A percentile compares a stretch with the other conserved stretches of the same genome.
phyloP scores from a whole-genome alignment of 805 yeast species.

The Hanseniaspora occidentalis region DNA sequence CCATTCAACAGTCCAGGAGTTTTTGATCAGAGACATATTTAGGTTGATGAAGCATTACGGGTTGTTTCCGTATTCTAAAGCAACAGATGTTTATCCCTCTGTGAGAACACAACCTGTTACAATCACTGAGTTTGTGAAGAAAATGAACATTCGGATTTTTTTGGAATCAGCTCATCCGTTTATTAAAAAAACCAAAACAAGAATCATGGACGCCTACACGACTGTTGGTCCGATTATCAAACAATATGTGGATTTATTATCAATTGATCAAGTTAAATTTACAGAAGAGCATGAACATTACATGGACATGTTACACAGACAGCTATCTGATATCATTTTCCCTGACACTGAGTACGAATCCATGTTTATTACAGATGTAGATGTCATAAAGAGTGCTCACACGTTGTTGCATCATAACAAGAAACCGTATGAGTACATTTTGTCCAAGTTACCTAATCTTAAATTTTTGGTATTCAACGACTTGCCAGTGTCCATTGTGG shows the following conservation, averaged over 20 bases:
- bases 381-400: conserved; percentile 25
- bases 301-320: conserved; percentile 7
- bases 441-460: conserved; percentile 22
- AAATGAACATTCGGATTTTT: conserved; percentile 17
- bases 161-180: background rate
- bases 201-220: too few relatives aligned
- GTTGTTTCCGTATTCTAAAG: conserved; percentile 31
- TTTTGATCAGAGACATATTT: conserved; percentile 25
- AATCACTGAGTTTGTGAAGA: conserved; percentile 17
- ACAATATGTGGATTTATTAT: background rate
- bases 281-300: conserved; percentile 5
- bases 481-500: background rate
- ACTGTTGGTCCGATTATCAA: background rate
- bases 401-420: conserved; percentile 28
- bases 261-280: background rate
- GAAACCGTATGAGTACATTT: conserved; percentile 24
- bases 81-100: conserved; percentile 31
- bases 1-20: conserved; percentile 15
- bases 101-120: conserved; percentile 31
- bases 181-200: background rate
- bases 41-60: conserved; percentile 25
- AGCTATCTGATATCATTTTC: conserved; percentile 3
- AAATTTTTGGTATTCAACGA: conserved; percentile 29
- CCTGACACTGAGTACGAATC: background rate
- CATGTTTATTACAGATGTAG: conserved; percentile 16